Percentiles rank a stretch among this genome's conserved stretches.
Conservation (phyloP, 192 early-diverging fungal species). For the Coemansia sp. region DNA sequence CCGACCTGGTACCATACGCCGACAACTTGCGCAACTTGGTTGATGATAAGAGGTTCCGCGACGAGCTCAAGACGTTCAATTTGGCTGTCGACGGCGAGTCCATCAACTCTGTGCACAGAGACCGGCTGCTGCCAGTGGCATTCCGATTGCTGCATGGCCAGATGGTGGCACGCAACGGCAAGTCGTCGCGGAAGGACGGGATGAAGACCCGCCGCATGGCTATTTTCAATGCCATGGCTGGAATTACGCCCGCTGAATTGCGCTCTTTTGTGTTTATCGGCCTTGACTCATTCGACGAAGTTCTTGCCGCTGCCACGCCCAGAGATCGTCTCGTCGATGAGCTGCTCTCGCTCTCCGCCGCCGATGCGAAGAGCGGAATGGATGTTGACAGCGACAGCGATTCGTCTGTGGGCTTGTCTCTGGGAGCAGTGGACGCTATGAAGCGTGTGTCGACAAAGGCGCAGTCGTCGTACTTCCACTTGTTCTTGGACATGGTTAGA, state of each 20-base stretch:
- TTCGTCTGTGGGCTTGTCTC: background rate
- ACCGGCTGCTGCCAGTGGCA: conserved; percentile 73
- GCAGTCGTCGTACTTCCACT: conserved; percentile 80
- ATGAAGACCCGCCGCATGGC: conserved; percentile 77
- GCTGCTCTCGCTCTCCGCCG: conserved; percentile 41
- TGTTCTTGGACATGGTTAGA: conserved; percentile 81
- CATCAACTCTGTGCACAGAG: conserved; percentile 70
- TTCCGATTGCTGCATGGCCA: conserved; percentile 91
- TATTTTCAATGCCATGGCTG: conserved; percentile 82
- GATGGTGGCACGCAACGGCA: conserved; percentile 78
- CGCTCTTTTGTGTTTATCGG: conserved; percentile 79
- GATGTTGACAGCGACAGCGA: conserved; percentile 23
- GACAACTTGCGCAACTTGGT: conserved; percentile 79
- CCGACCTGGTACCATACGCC: conserved; percentile 68
- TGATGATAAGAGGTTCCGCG: conserved; percentile 91
- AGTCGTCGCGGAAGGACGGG: conserved; percentile 70
- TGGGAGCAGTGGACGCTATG: conserved; percentile 14
- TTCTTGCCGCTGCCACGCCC: conserved; percentile 41
- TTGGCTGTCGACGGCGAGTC: conserved; percentile 64
- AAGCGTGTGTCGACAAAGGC: conserved; percentile 52
- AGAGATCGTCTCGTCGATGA: conserved; percentile 38
- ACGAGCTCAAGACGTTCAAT: conserved; percentile 79
- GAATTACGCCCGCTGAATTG: conserved; percentile 68
- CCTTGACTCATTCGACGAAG: conserved; percentile 72
- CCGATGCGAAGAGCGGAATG: conserved; percentile 28